phyloP scores from a whole-genome alignment of 2,329 filamentous ascomycete genomes.

The Myriangium duriaei region DNA sequence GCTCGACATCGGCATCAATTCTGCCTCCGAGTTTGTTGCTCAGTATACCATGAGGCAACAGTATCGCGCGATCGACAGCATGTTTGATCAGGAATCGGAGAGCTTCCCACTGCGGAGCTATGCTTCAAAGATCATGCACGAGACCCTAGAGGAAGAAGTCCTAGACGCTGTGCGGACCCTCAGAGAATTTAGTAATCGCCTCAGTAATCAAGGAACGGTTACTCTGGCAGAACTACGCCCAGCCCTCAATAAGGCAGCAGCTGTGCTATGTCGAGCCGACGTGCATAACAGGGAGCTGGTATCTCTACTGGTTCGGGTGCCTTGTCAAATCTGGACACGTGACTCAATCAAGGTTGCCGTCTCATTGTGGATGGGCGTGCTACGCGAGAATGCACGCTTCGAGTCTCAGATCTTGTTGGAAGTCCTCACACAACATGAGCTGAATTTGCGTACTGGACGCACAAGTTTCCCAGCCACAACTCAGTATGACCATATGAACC shows the following conservation, averaged over 20 bases:
- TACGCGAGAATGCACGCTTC: constrained; percentile 85
- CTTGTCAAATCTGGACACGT: constrained; percentile 86
- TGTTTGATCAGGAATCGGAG: constrained; percentile 55
- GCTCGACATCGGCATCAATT: constrained; percentile 67
- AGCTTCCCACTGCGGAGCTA: constrained; percentile 16
- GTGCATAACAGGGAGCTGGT: constrained; percentile 67
- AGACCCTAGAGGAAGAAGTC: constrained; percentile 15
- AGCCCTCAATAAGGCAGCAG: constrained; percentile 71
- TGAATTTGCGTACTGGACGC: constrained; percentile 60
- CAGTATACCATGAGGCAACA: constrained; percentile 96
- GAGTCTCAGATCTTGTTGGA: constrained; percentile 77
- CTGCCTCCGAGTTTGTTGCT: constrained; percentile 88
- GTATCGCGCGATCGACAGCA: constrained; percentile 73
- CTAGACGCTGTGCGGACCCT: constrained; percentile 47
- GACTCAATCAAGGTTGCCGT: constrained; percentile 92
- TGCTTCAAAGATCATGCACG: constrained; percentile 4
- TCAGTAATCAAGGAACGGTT: constrained; percentile 56
- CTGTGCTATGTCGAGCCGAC: constrained; percentile 67
- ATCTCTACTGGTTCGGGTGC: constrained; percentile 81
- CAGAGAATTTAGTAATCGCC: constrained; percentile 57
- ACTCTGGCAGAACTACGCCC: constrained; percentile 65
- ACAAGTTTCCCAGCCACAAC: constrained; percentile 71
- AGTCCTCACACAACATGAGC: constrained; percentile 84
- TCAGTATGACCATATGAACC: no score
- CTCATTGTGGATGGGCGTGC: constrained; percentile 90